Base-by-base conservation (phyloP, 192 early-diverging fungal species). In the Nowakowskiella sp. region DNA sequence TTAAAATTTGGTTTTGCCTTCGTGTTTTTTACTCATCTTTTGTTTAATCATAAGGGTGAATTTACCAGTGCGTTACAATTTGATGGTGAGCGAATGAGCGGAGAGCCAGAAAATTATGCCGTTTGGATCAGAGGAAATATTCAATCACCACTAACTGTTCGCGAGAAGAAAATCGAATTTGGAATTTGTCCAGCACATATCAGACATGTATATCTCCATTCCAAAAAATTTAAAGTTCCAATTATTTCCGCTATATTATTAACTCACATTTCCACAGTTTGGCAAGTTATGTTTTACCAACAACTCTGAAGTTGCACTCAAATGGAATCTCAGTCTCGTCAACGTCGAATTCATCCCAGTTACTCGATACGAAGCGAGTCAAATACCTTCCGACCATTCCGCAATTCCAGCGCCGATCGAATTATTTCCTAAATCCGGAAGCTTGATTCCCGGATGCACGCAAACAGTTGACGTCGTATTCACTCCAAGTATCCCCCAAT, bases 131-230 rank as follows among this genome's bases (percentile, higher is more conserved):
- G 39, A 7, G 73, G 65, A n/a, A 70, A 66, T 42, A 16, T 77
- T 6, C 75, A 72, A 44, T 67, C 67, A 10, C 49, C 78, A 8
- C 42, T 81, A 2, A 58, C 52, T 21, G 27, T 79, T 2, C 55
- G 64, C 43, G 67, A 70, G 25, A 76, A 67, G 52, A 70, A 64
- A 31, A 49, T 81, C 23, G 71, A 78, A n/a, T 79, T 74, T 63
- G 72, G 74, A 3, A 57, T 74, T 16, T 33, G 55, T 10, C 70
- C 76, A 4, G 73, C 70, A 16, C 66, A 71, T 42, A 57, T 58
- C 22, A 59, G 60, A 25, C 70, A 73, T 56, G 76, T 73, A 48
- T 55, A 66, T 50, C 1, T n/a, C n/a, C n/a, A n/a, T n/a, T n/a
- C n/a, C n/a, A n/a, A n/a, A n/a, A n/a, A n/a, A n/a, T n/a, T n/a